Evolutionary conservation across 192 early-diverging fungal species (phyloP).

Genomic region (Rhizoclosmatium sp.): DNA sequence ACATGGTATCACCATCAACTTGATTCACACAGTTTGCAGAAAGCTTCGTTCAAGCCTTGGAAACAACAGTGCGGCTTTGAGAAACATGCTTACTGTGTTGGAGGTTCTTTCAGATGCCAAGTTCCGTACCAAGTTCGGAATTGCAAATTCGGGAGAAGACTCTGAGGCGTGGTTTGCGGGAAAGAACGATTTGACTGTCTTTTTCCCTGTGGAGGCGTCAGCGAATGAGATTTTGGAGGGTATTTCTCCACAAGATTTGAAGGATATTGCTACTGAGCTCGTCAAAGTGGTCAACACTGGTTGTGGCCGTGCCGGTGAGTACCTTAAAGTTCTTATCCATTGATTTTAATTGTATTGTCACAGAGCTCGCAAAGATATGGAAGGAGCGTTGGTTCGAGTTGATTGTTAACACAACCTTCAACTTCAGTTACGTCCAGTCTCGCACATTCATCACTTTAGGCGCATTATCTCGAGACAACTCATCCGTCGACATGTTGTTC

Average conservation of each 20-base stretch:
- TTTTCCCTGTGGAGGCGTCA: conserved; percentile 27
- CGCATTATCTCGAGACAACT: conserved; percentile 85
- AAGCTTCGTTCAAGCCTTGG: conserved; percentile 36
- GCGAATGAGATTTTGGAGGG: conserved; percentile 39
- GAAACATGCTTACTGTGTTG: conserved; percentile 56
- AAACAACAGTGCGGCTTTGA: conserved; percentile 54
- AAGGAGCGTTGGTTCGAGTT: conserved; percentile 93
- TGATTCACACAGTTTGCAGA: conserved; percentile 84
- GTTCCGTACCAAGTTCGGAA: conserved; percentile 80
- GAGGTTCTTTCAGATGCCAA: conserved; percentile 82
- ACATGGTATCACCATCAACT: conserved; percentile 93
- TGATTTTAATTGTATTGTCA: not conserved
- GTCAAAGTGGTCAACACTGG: conserved; percentile 70
- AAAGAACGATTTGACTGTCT: conserved; percentile 25
- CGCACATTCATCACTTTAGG: conserved; percentile 92
- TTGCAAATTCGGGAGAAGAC: conserved; percentile 44
- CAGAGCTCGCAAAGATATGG: conserved; percentile 83
- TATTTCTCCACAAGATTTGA: conserved; percentile 50
- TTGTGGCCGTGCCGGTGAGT: conserved; percentile 51
- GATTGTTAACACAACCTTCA: conserved; percentile 91
- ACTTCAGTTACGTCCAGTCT: conserved; percentile 93
- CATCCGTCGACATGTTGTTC: conserved; percentile 93
- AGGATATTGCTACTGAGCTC: conserved; percentile 65
- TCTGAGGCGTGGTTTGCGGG: conserved; percentile 21
- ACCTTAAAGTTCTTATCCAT: too few species aligned